Base-by-base conservation (phyloP, 83 land plant species). In the Picea engelmannii region DNA sequence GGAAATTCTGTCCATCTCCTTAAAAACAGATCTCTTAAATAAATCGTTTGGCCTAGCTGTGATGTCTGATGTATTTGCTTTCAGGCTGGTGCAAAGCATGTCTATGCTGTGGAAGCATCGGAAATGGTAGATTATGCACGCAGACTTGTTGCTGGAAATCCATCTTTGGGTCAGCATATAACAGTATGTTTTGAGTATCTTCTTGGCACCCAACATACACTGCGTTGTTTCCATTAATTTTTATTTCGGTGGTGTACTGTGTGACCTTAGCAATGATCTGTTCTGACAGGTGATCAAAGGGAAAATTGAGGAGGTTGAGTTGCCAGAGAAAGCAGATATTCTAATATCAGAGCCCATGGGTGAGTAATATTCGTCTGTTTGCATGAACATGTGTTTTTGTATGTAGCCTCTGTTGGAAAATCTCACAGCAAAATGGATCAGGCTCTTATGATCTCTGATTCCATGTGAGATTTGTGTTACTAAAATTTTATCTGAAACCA, bases 91-190 rank as follows among this genome's bases (percentile, higher is more conserved):
- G 99, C 99, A 78, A 93, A 89, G 80, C 99, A 96, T 92, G 99
- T 96, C 24, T 96, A 96, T 91, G 99, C 99, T 52, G 95, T 96
- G n/a, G 99, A 96, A 84, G 99, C 99, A 89, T 96, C 99, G 59
- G 94, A 88, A 75, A 96, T 96, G 99, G 99, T 96, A 85, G 96
- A 96, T 76, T 92, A 96, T 89, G 98, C 99, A 63, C 96, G 90
- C 66, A 92, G 83, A 81, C 92, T 96, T 63, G 89, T 96, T 78
- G 86, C 91, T 76, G 99, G 99, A 49, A 96, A 96, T 76, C 98
- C 96, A 76, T 81, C 85, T 3, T 79, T 95, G 25, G 78, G 88
- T 58, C 80, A 95, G 73, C 84, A 93, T 23, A 95, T 96, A 27
- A 96, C 99, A 58, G 99, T 94, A 68, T 62, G 80, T 7, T 20